Evolutionary conservation across 371 early-diverging fungal genomes (phyloP), one percentile per base, ranked within the genome.

Genomic region (Dentiscutata heterogama): DNA sequence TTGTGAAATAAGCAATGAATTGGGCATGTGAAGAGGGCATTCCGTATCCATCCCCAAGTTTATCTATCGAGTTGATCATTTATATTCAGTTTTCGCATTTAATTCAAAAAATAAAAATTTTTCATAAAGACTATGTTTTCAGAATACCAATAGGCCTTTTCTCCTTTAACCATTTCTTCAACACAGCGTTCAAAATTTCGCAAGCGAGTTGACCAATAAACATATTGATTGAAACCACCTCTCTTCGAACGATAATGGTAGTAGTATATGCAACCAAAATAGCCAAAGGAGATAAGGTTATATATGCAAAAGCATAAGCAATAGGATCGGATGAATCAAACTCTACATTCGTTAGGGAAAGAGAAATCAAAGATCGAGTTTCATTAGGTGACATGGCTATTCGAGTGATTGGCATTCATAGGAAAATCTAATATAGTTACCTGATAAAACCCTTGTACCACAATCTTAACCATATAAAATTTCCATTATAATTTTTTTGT

Each of bases 21-120:
- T 97, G 97, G 2, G 97, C 87, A 83, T 98, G 98, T 71, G 94
- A 94, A 2, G 96, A 95, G 1, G 98, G 98, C 97, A 97, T 97
- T 20, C 98, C 98, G 85, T 97, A 97, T 0, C 97, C 97, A 54
- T 90, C 90, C 3, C 97, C 96, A 14, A 96, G 88, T 79, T 93
- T 92, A 65, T 85, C 93, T 94, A 84, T 75, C 27, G 8, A 71
- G 31, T 50, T 20, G 22, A 67, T 27, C 50, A 31, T 51, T 60
- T 64, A 56, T 7, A 46, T 46, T 46, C 46, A 46, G 46, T 46
- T 46, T 46, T 46, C 10, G 11, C 46, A 46, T 46, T 46, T 11
- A 10, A 11, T 46, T 46, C 46, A 46, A 46, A 10, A 7, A 46
- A 46, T 1, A 46, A 58, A n/a, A 77, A 54, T 65, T 68, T 22